Percentiles rank a stretch among this genome's conserved stretches.
Evolutionary conservation across 169 alveolate species (phyloP).

Genomic region (Cystoisospora suis): DNA sequence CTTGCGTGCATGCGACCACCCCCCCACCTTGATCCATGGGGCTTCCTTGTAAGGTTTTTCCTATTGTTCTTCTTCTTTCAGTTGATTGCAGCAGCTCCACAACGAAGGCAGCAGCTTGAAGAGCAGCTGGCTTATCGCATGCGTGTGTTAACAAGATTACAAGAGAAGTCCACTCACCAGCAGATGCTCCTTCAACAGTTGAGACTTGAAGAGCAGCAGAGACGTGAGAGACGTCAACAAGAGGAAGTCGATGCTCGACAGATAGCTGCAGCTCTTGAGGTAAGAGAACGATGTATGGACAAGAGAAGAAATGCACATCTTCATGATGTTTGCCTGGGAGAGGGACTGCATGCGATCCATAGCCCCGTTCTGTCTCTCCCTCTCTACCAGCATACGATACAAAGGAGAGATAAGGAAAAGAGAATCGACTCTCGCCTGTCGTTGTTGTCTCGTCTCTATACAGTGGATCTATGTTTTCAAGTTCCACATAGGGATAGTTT

Average conservation of each 20-base stretch:
- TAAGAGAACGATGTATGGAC: background rate
- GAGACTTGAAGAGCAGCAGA: background rate
- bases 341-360: too few species aligned
- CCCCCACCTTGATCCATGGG: background rate
- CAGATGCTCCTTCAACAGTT: background rate
- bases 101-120: constrained; percentile 18
- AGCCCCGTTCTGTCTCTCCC: too few species aligned
- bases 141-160: background rate
- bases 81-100: constrained; percentile 26
- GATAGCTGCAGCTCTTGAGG: constrained; percentile 20
- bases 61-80: background rate
- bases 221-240: background rate
- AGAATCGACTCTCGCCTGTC: too few species aligned
- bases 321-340: too few species aligned
- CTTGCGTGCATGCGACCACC: background rate
- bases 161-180: background rate
- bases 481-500: too few species aligned
- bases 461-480: too few species aligned
- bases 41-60: background rate
- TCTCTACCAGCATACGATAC: too few species aligned
- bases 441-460: too few species aligned
- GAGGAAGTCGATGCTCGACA: background rate
- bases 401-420: too few species aligned
- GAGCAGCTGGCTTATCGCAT: background rate
- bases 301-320: background rate